Evolutionary conservation across 345 rosid genomes (phyloP), one percentile per base, ranked within the genome.

Genomic region (Eucalyptus regnans): DNA sequence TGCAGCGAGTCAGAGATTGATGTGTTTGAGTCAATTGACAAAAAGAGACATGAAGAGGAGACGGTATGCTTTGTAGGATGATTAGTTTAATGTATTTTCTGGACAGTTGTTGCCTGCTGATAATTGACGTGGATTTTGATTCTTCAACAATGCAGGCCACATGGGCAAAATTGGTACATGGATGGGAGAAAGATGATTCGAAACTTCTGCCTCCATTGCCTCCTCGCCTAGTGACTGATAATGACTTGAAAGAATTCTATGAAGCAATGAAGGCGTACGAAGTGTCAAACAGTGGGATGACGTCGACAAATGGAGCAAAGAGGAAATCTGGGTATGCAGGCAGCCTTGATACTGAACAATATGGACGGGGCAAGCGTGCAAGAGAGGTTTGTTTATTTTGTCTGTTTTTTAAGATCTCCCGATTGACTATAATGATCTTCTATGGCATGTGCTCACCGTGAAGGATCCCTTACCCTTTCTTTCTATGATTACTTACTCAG

Each of bases 341-440:
- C 51, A 90, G 94, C 48, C 95, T 95, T 86, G 98, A 97, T 91
- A 95, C 94, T 56, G 93, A 87, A 89, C 98, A 92, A 2, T 97
- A 97, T 93, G 99, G 99, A 91, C 94, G 99, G 91, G 99, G 99
- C 52, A 97, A 97, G 92, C 93, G 99, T 89, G 93, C 99, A 54
- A 96, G 99, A 94, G 99, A 97, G 98, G 99, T 96, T 87, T 89
- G 95, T 91, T 89, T 43, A 86, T 90, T 64, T 71, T 91, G 56
- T 91, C 60, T 85, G 86, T 86, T 91, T 91, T 86, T 89, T 58
- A 56, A 68, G 15, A 31, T 86, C 50, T 60, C 86, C 25, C 62
- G 58, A 50, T 76, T 25, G 54, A 50, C 50, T 43, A 50, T 50
- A 54, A 81, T 80, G 86, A 48, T 76, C 66, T 37, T 89, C 7